A percentile compares a stretch with the other conserved stretches of the same genome.
Evolutionary conservation across 1,284 basidiomycete species (phyloP).

Genomic region (Ustilago bromivora): DNA sequence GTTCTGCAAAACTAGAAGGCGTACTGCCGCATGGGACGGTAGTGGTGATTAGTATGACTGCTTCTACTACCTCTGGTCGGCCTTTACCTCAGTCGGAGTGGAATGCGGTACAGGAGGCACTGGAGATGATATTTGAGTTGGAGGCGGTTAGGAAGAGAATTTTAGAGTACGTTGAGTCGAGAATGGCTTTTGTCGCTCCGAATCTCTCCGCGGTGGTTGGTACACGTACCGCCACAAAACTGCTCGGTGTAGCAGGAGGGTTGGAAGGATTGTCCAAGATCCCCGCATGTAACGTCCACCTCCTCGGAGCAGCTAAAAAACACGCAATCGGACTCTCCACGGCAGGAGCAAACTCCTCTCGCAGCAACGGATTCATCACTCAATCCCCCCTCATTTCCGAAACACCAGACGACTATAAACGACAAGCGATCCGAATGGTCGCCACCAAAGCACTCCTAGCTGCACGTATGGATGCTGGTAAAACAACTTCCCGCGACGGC

Average conservation of each 20-base stretch:
- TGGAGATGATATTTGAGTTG: slow-evolving; percentile 85
- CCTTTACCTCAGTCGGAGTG: slow-evolving; percentile 80
- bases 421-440: slow-evolving; percentile 91
- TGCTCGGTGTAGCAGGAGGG: slow-evolving; percentile 96
- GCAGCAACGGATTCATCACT: slow-evolving; percentile 97
- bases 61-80: slow-evolving; percentile 83
- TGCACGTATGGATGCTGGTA: slow-evolving; percentile 92
- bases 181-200: slow-evolving; percentile 97
- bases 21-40: slow-evolving; percentile 90
- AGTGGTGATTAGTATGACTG: slow-evolving; percentile 95
- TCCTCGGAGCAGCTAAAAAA: slow-evolving; percentile 93
- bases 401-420: slow-evolving; percentile 89
- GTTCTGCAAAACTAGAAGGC: slow-evolving; percentile 82
- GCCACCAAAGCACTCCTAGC: slow-evolving; percentile 91
- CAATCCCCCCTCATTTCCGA: slow-evolving; percentile 88
- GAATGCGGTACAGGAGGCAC: slow-evolving; percentile 84
- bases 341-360: slow-evolving; percentile 73
- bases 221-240: slow-evolving; percentile 95
- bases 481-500: slow-evolving; percentile 78
- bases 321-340: slow-evolving; percentile 85
- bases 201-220: slow-evolving; percentile 98
- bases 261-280: slow-evolving; percentile 90
- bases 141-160: slow-evolving; percentile 89
- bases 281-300: slow-evolving; percentile 93
- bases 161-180: slow-evolving; percentile 97